A percentile compares a stretch with the other conserved stretches of the same genome.
Conservation (phyloP, 2,329 filamentous ascomycete genomes). For the Alternaria incomplexa region DNA sequence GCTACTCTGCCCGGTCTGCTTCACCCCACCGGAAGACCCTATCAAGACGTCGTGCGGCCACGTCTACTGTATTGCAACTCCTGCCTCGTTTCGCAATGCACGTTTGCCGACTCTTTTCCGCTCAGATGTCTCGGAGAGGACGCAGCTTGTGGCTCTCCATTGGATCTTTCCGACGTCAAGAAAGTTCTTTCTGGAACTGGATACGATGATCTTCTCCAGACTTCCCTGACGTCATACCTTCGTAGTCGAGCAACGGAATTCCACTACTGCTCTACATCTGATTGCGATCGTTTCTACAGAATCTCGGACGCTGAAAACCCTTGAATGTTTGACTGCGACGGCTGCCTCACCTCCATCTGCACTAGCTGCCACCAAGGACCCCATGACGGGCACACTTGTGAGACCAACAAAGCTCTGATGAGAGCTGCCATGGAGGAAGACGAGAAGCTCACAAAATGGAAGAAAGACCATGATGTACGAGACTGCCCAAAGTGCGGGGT, state of each 20-base stretch:
- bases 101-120: background rate
- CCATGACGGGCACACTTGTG: background rate
- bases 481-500: slow-evolving; percentile 1
- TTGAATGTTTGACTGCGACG: background rate
- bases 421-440: background rate
- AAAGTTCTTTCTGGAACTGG: background rate
- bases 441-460: background rate
- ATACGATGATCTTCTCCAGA: background rate
- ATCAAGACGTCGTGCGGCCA: background rate
- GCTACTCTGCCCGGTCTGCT: slow-evolving; percentile 1
- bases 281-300: background rate
- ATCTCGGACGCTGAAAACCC: background rate
- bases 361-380: background rate
- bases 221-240: background rate
- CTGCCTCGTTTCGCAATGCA: background rate
- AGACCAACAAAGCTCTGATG: background rate
- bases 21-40: background rate
- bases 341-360: background rate
- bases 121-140: background rate
- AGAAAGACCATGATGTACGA: background rate
- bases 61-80: background rate
- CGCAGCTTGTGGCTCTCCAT: background rate
- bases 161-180: background rate
- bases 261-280: slow-evolving; percentile 1
- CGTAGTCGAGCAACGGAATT: background rate